phyloP scores from a whole-genome alignment of 176 grass and related monocot genomes.

The Alloteropsis semialata region DNA sequence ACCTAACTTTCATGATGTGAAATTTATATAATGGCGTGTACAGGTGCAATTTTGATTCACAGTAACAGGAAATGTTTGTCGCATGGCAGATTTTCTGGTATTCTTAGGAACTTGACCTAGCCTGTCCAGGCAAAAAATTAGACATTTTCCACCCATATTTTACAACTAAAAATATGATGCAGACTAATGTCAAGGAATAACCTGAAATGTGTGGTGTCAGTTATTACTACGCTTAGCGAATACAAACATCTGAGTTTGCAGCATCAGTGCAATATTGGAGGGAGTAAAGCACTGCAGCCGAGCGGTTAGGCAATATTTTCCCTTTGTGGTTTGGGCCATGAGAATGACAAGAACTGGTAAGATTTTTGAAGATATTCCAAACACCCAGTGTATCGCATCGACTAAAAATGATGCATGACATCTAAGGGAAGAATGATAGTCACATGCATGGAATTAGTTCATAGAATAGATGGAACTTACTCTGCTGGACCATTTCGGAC shows the following conservation, averaged over 20 bases:
- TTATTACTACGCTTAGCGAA: neutral
- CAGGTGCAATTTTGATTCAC: neutral
- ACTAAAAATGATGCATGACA: constrained; percentile 12
- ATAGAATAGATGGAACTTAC: constrained; percentile 45
- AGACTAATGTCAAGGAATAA: neutral
- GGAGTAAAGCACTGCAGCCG: neutral
- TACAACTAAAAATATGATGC: neutral
- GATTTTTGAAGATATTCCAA: constrained; percentile 26
- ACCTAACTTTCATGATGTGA: neutral
- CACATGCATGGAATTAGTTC: neutral
- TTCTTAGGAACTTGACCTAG: neutral
- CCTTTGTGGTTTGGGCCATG: neutral
- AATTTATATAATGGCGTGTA: neutral
- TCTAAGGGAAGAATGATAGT: constrained; percentile 13
- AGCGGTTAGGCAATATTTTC: neutral
- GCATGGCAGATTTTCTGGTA: neutral
- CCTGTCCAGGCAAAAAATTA: neutral
- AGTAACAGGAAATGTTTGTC: neutral
- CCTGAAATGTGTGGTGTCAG: neutral
- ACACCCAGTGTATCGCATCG: neutral
- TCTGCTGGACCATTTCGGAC: constrained; percentile 53
- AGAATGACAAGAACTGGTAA: neutral
- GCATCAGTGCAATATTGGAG: neutral
- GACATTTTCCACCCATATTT: neutral
- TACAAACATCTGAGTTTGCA: neutral